phyloP scores from a whole-genome alignment of 2,329 filamentous ascomycete genomes.

The Diaporthe destruens region DNA sequence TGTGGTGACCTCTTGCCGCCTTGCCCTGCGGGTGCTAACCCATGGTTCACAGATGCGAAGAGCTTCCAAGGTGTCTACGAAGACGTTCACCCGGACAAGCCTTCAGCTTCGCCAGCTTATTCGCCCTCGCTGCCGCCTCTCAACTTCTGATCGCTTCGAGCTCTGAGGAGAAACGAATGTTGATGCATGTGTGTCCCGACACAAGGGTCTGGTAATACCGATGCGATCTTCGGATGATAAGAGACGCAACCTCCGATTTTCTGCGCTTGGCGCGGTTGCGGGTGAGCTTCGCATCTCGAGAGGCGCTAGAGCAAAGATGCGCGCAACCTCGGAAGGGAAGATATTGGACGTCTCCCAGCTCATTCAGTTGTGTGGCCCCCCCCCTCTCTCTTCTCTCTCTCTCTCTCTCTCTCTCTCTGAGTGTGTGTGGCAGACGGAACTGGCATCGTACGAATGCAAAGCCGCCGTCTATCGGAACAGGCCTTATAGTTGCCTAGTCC shows the following conservation, averaged over 20 bases:
- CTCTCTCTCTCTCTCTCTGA: too few species aligned
- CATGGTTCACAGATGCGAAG: not conserved
- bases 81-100: slow-evolving; percentile 10
- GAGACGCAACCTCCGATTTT: not conserved
- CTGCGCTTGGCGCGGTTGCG: not conserved
- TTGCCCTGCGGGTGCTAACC: not conserved
- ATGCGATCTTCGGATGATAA: too few species aligned
- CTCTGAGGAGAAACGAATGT: not conserved
- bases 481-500: not conserved
- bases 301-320: not conserved
- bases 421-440: not conserved
- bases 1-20: too few species aligned
- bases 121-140: slow-evolving; percentile 27
- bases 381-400: too few species aligned
- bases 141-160: not conserved
- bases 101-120: slow-evolving; percentile 15
- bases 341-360: not conserved
- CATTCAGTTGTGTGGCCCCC: not conserved
- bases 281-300: not conserved
- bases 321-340: not conserved
- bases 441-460: not conserved
- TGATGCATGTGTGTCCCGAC: not conserved
- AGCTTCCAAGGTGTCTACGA: slow-evolving; percentile 3
- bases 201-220: not conserved
- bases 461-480: not conserved